Base-by-base conservation (phyloP, 495 filamentous ascomycete species). In the Glarea lozoyensis region DNA sequence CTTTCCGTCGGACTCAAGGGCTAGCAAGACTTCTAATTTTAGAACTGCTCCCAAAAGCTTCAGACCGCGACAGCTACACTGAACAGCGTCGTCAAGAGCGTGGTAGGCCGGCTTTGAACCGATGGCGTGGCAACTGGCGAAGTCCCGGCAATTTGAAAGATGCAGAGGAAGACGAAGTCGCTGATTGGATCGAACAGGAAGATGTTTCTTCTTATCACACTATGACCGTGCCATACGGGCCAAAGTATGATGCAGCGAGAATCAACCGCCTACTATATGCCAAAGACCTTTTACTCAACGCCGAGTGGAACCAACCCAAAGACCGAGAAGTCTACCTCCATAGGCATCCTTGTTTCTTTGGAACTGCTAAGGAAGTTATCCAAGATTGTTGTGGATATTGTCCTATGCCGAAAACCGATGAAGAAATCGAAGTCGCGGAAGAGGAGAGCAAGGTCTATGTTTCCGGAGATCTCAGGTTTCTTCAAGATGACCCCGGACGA, bases 11-110 rank as follows among this genome's bases (percentile, higher is more conserved):
- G 10, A 86, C 81, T 0, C 69, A 83, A 32, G 86, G 86, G 1
- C 71, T 93, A n/a, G 86, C 86, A 2, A 66, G 84, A 29, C 68
- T 93, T 1, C 67, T 93, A 12, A 79, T 93, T n/a, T 61, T 90
- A 0, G 86, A 93, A 54, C 76, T 79, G 20, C 68, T 93, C 1
- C 86, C 86, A 0, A 80, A 72, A 2, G 57, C 71, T 1, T 56
- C 54, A 10, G 77, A 84, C 15, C 68, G 86, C 30, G 85, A 89
- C 3, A 37, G 57, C 0, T 90, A 89, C 45, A 56, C 78, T 20
- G 68, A 68, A 42, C 73, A 81, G 49, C 67, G 86, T 37, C 75
- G 84, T 20, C 41, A 56, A 25, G 85, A 93, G 58, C 70, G 84
- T 32, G 84, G 85, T 10, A 64, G 82, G 0, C 82, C 82, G 18